Base-by-base conservation (phyloP, 768 basidiomycete genomes). In the Lanmaoa pseudosensibilis region DNA sequence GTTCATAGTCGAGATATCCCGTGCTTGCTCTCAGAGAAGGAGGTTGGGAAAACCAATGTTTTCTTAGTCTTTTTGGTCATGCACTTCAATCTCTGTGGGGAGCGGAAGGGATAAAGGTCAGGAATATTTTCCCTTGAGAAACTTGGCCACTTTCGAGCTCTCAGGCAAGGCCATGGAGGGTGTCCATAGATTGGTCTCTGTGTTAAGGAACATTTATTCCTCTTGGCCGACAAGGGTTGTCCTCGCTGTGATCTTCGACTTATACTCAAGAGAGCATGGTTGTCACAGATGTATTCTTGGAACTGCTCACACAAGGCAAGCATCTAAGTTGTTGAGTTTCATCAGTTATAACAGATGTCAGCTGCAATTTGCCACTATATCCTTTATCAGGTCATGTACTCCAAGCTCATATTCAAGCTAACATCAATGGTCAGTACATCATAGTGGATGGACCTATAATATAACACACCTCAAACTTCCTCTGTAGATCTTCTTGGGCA, bases 401-500 rank as follows among this genome's bases (percentile, higher is more conserved):
- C 85, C 84, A 38, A 86, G 59, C 40, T 85, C 80, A 41, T 70
- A 71, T 62, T 86, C 85, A 39, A 88, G 79, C 87, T 87, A 54
- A 41, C 0, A 25, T n/a, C 8, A 52, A 50, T 21, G 23, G 11
- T 59, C 23, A 44, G 25, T 19, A 30, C 30, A 43, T 15, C 21
- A 53, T 18, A 39, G 33, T 23, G 9, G 30, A 33, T 52, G 6
- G 9, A 10, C 12, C 7, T 30, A 45, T 30, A 19, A 12, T 36
- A 49, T 44, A 16, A 19, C 16, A 36, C 53, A 88, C 88, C 80
- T 87, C 77, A 30, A 65, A 64, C 59, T 81, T 84, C 57, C 81
- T 58, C 16, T 65, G 64, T 10, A 68, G 64, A 61, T 90, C 87
- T 51, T 85, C 83, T 38, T 63, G 73, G 0, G 81, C 86, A 16